Evolutionary conservation across 2,329 filamentous ascomycete genomes (phyloP), one percentile per base, ranked within the genome.

Genomic region (Intubia oerlemansii): DNA sequence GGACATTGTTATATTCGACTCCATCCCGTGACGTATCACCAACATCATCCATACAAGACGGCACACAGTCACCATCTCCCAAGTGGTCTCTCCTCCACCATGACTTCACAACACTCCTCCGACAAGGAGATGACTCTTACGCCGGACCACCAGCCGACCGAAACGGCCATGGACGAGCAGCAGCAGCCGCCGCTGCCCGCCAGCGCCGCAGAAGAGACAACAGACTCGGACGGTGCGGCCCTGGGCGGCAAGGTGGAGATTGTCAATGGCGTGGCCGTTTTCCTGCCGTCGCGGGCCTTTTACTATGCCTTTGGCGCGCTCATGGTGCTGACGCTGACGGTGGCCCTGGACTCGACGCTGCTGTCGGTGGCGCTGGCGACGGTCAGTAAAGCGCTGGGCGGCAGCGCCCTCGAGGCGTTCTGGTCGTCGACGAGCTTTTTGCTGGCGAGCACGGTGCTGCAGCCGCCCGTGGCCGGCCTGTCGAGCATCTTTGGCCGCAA

Each of bases 401-500:
- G 63, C 24, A 56, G 53, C 1, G 62, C 61, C 3, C 59, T 65
- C 26, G 55, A 77, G 46, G 66, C 69, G 0, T 78, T 78, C 41
- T 79, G 72, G 74, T 62, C 68, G 10, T 73, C 72, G 2, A 78
- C 73, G 5, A 67, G 66, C 11, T 80, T 75, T 37, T 52, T 80
- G 5, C 57, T 80, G 5, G 64, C 69, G 4, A 67, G 63, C 32
- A 68, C 72, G 1, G 60, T 54, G 17, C 56, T 66, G 24, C 61
- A 70, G 38, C 67, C 65, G 4, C 45, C 48, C 5, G 39, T 50
- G n/a, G 44, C 49, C 3, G 30, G 37, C 2, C 32, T 40, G 10
- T 38, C 35, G 25, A 30, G 15, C 26, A 35, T 39, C 11, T 38
- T 39, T 28, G 38, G 38, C 15, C 38, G 38, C 16, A 37, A 38